Conservation (phyloP, 805 yeast genomes). For the Clavispora phyllophila region DNA sequence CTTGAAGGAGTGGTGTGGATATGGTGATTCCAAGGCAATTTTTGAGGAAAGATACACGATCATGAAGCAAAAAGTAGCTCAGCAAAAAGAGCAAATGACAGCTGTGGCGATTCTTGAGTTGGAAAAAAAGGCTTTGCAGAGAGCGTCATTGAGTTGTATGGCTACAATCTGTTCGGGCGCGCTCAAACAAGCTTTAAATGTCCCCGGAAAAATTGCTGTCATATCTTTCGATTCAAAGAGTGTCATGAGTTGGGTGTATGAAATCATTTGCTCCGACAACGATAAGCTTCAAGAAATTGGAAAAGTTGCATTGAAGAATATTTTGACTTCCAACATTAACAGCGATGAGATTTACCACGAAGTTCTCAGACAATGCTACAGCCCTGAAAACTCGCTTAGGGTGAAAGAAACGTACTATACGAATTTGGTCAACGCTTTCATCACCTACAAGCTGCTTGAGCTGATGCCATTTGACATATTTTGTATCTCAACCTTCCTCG, state of each 20-base stretch:
- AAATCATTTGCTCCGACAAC: conserved; percentile 56
- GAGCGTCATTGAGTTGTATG: conserved; percentile 77
- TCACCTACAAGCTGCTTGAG: conserved; percentile 10
- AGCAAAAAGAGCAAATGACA: conserved; percentile 39
- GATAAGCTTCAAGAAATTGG: conserved; percentile 61
- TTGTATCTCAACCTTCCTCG: conserved; percentile 70
- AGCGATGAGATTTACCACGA: conserved; percentile 49
- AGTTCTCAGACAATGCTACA: conserved; percentile 69
- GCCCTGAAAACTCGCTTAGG: conserved; percentile 42
- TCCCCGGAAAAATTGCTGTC: conserved; percentile 44
- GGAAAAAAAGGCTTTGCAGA: conserved; percentile 65
- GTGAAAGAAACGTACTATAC: conserved; percentile 67
- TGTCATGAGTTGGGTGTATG: conserved; percentile 75
- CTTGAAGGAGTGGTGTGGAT: conserved; percentile 92
- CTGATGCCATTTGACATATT: conserved; percentile 58
- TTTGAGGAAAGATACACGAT: conserved; percentile 62
- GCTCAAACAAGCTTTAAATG: conserved; percentile 44
- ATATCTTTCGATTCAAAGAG: conserved; percentile 68
- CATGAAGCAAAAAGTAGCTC: conserved; percentile 45
- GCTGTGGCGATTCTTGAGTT: conserved; percentile 75
- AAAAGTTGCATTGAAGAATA: conserved; percentile 60
- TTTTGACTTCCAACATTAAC: conserved; percentile 56
- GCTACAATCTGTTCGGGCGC: conserved; percentile 76
- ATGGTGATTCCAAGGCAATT: conserved; percentile 59
- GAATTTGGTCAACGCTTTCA: conserved; percentile 60